Evolutionary conservation across 768 basidiomycete genomes (phyloP).

Genomic region (Pisolithus albus): DNA sequence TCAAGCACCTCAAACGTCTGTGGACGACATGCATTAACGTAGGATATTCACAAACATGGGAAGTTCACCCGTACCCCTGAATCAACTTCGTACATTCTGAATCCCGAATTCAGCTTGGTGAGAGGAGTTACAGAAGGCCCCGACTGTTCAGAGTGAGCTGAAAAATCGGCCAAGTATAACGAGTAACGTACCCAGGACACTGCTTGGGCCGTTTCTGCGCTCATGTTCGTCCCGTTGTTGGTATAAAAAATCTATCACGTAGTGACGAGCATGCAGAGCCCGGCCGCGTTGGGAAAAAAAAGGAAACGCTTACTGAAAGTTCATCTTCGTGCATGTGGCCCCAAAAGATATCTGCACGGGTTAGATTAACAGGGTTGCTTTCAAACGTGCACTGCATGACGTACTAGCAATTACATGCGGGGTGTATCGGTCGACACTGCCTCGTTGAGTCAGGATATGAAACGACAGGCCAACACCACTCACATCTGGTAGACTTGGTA

Average conservation of each 20-base stretch:
- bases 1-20: constrained; percentile 76
- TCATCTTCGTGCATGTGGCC: constrained; percentile 76
- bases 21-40: constrained; percentile 1
- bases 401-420: constrained; percentile 71
- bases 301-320: constrained; percentile 40
- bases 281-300: background rate
- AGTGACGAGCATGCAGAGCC: background rate
- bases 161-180: constrained; percentile 4
- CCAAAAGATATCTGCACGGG: constrained; percentile 56
- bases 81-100: constrained; percentile 42
- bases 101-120: constrained; percentile 69
- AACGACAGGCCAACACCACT: constrained; percentile 1
- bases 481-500: constrained; percentile 45
- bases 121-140: constrained; percentile 65
- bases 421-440: constrained; percentile 68
- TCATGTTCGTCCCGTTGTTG: constrained; percentile 61
- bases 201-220: constrained; percentile 47
- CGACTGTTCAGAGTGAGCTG: constrained; percentile 35
- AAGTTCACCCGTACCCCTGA: constrained; percentile 42
- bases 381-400: constrained; percentile 18
- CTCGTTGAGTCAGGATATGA: background rate
- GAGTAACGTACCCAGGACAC: constrained; percentile 40
- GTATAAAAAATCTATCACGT: constrained; percentile 57
- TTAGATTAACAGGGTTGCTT: constrained; percentile 6
- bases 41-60: background rate